Percentiles rank a stretch among this genome's conserved stretches.
Evolutionary conservation across 345 rosid genomes (phyloP).

Genomic region (Salix udensis): DNA sequence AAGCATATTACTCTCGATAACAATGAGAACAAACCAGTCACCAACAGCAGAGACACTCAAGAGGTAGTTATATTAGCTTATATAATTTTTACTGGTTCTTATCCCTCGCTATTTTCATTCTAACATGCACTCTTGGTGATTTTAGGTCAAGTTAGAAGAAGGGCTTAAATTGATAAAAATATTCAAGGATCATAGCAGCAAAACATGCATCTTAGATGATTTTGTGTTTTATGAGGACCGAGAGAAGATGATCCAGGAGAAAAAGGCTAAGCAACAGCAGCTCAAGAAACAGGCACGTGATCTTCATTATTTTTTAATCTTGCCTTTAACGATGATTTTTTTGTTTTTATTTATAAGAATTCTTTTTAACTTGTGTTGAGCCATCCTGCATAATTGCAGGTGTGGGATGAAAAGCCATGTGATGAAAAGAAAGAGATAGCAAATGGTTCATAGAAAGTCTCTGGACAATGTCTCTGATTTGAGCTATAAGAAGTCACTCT

Average conservation of each 20-base stretch:
- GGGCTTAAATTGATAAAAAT: constrained; percentile 77
- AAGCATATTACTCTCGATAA: constrained; percentile 84
- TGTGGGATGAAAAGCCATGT: constrained; percentile 7
- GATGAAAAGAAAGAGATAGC: constrained; percentile 18
- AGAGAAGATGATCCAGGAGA: constrained; percentile 73
- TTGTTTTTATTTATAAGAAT: neutral
- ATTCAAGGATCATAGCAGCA: constrained; percentile 70
- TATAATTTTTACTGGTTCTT: neutral
- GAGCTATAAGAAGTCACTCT: neutral
- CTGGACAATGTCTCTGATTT: constrained; percentile 3
- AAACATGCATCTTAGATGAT: constrained; percentile 84
- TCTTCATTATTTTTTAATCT: too few species aligned
- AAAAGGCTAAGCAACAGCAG: constrained; percentile 72
- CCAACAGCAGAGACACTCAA: constrained; percentile 92
- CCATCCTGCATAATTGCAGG: neutral
- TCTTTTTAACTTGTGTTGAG: neutral
- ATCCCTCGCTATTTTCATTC: neutral
- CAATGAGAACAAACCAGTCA: too few species aligned
- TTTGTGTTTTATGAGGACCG: constrained; percentile 78
- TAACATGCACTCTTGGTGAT: neutral
- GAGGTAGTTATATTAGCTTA: constrained; percentile 44
- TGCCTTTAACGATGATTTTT: too few species aligned
- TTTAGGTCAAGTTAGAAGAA: constrained; percentile 62
- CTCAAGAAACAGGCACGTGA: constrained; percentile 55
- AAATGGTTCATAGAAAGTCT: constrained; percentile 2